phyloP scores from a whole-genome alignment of 225 moss, liverwort and hornwort species.

The Sphagnum tenellum region DNA sequence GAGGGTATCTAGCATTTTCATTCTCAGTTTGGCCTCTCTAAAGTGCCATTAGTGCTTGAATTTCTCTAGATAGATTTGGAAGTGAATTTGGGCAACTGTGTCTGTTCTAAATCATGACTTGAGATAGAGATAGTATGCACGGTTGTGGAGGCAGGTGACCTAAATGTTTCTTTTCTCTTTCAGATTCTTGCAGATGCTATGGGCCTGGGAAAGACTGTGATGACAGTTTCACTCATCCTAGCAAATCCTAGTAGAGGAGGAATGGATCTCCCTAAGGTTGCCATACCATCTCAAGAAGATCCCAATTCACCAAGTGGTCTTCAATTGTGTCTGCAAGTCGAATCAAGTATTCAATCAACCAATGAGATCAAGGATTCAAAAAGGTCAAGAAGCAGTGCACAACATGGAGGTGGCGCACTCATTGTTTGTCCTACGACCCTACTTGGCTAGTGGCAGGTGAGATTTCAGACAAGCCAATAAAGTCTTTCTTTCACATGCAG shows the following conservation, averaged over 20 bases:
- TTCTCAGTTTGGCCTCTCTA: too few species aligned
- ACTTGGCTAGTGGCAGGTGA: slow-evolving; percentile 90
- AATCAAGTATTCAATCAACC: slow-evolving; percentile 9
- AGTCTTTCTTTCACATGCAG: too few species aligned
- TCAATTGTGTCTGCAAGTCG: background rate
- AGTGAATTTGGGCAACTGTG: too few species aligned
- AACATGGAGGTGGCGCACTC: slow-evolving; percentile 79
- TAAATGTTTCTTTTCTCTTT: too few species aligned
- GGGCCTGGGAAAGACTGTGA: slow-evolving; percentile 93
- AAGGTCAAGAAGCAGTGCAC: slow-evolving; percentile 26
- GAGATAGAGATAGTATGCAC: too few species aligned
- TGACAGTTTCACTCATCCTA: slow-evolving; percentile 64
- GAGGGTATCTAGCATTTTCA: too few species aligned
- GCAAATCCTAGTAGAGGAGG: slow-evolving; percentile 70
- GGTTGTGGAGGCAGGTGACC: too few species aligned
- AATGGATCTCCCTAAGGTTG: slow-evolving; percentile 13
- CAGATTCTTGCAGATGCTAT: slow-evolving; percentile 97
- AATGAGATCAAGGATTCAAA: slow-evolving; percentile 16
- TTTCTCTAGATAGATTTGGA: too few species aligned
- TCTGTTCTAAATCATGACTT: too few species aligned
- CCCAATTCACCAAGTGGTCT: slow-evolving; percentile 2
- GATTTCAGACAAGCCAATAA: background rate
- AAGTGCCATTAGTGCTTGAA: too few species aligned
- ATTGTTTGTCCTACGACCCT: slow-evolving; percentile 91
- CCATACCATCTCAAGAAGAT: slow-evolving; percentile 3